Evolutionary conservation across 2,329 filamentous ascomycete species (phyloP).

Genomic region (Pestalotiopsis sp.): DNA sequence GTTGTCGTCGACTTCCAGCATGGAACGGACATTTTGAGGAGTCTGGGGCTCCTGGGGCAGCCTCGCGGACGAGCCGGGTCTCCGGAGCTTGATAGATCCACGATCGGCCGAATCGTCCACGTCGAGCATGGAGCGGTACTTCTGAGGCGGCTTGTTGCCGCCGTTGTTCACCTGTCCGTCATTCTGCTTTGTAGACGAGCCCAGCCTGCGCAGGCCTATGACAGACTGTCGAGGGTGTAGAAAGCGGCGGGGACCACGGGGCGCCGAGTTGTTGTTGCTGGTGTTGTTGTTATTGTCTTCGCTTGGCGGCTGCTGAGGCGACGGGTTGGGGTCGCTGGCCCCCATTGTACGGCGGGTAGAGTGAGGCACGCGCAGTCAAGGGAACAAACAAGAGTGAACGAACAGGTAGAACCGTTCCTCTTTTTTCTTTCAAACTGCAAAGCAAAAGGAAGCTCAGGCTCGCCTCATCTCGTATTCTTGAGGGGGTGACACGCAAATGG

Average conservation of each 20-base stretch:
- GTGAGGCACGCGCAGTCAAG: not conserved
- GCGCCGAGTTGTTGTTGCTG: not conserved
- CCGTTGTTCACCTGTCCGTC: not conserved
- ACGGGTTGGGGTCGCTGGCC: not conserved
- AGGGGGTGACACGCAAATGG: not conserved
- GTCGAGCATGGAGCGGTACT: conserved; percentile 6
- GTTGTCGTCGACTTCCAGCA: conserved; percentile 10
- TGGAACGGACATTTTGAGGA: conserved; percentile 1
- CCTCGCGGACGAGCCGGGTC: not conserved
- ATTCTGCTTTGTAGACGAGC: not conserved
- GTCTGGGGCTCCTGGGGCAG: not conserved
- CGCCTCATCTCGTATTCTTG: not conserved
- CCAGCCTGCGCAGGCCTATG: conserved; percentile 6
- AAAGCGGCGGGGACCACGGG: not conserved
- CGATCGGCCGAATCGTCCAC: not conserved
- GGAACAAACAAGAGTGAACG: not conserved
- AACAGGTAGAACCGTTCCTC: not conserved
- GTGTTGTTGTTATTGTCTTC: not conserved
- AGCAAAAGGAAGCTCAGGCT: not conserved
- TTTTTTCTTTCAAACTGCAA: not conserved
- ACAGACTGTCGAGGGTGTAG: conserved; percentile 1
- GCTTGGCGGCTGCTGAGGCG: not conserved
- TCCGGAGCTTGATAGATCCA: conserved; percentile 1
- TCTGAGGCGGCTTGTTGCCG: not conserved
- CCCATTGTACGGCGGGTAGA: not conserved